A percentile compares a stretch with the other conserved stretches of the same genome.
Conservation (phyloP, 208 protist species). For the Tritrichomonas foetus region DNA sequence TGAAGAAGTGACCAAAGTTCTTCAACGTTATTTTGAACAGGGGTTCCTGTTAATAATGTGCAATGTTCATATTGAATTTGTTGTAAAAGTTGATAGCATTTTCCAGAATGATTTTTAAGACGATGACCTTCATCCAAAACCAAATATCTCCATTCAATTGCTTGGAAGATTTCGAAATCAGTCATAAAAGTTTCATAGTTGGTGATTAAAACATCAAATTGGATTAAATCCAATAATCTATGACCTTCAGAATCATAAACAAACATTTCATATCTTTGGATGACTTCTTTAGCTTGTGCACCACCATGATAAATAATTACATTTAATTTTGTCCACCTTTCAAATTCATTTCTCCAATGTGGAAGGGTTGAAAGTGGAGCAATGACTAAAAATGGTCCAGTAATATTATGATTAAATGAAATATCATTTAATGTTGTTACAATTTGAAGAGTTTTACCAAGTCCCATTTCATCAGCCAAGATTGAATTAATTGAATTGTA, state of each 20-base stretch:
- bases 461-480: conserved; percentile 62
- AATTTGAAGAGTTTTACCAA: conserved; percentile 58
- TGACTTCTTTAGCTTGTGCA: not conserved
- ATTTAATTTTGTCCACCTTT: conserved; percentile 64
- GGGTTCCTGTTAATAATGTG: conserved; percentile 60
- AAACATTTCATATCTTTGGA: not conserved
- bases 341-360: conserved; percentile 59
- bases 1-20: conserved; percentile 69
- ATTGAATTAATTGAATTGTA: conserved; percentile 47
- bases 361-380: conserved; percentile 66
- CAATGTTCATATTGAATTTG: conserved; percentile 24
- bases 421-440: conserved; percentile 58
- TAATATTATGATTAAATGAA: conserved; percentile 50
- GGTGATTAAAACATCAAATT: conserved; percentile 74
- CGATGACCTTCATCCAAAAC: conserved; percentile 97
- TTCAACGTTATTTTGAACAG: conserved; percentile 59
- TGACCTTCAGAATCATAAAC: not conserved
- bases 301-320: conserved; percentile 36
- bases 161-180: not conserved
- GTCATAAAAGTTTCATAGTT: conserved; percentile 68
- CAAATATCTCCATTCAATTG: conserved; percentile 78
- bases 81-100: conserved; percentile 54
- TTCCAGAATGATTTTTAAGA: conserved; percentile 72
- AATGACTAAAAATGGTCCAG: conserved; percentile 65
- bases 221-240: not conserved